Conservation (phyloP, 768 basidiomycete species). For the Hemileccinum rubropunctum region DNA sequence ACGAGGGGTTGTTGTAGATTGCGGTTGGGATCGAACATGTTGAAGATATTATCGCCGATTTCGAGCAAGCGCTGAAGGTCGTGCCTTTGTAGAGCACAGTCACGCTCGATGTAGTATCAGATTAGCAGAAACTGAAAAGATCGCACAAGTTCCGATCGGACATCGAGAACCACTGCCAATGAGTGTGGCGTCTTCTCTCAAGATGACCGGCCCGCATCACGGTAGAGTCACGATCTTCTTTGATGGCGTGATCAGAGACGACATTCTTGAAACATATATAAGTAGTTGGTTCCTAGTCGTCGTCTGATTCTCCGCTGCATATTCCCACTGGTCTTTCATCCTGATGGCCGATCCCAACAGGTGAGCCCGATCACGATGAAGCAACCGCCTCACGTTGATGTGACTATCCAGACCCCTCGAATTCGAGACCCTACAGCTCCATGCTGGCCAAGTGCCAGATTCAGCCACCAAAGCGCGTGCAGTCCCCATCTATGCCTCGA, state of each 20-base stretch:
- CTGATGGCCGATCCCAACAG: constrained; percentile 26
- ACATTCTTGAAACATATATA: background rate
- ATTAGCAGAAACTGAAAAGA: too few relatives aligned
- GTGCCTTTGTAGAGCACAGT: background rate
- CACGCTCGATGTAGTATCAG: too few relatives aligned
- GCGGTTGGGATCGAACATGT: constrained; percentile 19
- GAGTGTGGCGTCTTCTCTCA: too few relatives aligned
- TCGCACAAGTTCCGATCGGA: too few relatives aligned
- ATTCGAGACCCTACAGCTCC: constrained; percentile 63
- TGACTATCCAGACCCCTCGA: constrained; percentile 39
- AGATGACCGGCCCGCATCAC: too few relatives aligned
- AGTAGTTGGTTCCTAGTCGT: too few relatives aligned
- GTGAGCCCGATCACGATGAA: constrained; percentile 2
- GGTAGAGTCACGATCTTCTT: too few relatives aligned
- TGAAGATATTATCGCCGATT: constrained; percentile 15
- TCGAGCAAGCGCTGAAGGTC: constrained; percentile 9
- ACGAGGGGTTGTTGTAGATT: constrained; percentile 1
- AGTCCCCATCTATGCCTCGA: constrained; percentile 58
- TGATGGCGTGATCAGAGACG: constrained; percentile 10
- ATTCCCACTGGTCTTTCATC: background rate
- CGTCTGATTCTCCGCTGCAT: background rate
- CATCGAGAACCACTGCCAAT: too few relatives aligned
- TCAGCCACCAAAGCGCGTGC: constrained; percentile 57
- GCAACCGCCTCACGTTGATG: background rate
- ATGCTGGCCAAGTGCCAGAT: constrained; percentile 56